Percentiles rank a stretch among this genome's conserved stretches.
Evolutionary conservation across 179 eudicot species (phyloP).

Genomic region (Silene noctiflora): DNA sequence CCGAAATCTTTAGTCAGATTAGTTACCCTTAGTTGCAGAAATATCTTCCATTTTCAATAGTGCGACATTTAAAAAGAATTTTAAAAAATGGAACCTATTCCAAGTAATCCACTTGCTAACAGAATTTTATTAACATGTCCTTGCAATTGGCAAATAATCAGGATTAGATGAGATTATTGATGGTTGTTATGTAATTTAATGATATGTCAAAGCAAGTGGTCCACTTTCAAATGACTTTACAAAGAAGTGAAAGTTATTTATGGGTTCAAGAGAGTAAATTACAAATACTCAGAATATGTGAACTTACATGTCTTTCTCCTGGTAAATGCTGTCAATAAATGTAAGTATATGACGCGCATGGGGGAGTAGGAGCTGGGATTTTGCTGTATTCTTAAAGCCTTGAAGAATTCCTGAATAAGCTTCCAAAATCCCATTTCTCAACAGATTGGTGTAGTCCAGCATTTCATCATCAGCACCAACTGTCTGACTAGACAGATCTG

Average conservation of each 20-base stretch:
- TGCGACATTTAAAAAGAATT: background rate
- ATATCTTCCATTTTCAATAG: background rate
- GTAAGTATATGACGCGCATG: conserved; percentile 84
- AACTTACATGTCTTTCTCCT: conserved; percentile 92
- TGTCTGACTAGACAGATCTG: conserved; percentile 74
- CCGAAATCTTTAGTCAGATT: background rate
- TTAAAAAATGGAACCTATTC: too few species aligned
- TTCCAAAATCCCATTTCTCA: conserved; percentile 92
- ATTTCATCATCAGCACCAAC: conserved; percentile 83
- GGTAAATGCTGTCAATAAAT: conserved; percentile 82
- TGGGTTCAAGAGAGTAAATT: background rate
- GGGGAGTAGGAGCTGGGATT: conserved; percentile 71
- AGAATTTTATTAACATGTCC: background rate
- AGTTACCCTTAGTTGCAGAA: background rate
- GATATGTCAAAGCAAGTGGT: background rate
- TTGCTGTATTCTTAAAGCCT: conserved; percentile 87
- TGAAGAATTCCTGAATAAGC: conserved; percentile 93
- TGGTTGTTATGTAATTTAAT: background rate
- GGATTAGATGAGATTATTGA: background rate
- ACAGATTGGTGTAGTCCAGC: conserved; percentile 77
- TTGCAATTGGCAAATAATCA: background rate
- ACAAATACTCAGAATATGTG: background rate
- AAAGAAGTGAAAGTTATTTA: background rate
- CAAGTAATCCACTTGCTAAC: background rate
- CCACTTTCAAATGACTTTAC: background rate